Base-by-base conservation (phyloP, 2,329 filamentous ascomycete genomes). In the Penicillium sp. region DNA sequence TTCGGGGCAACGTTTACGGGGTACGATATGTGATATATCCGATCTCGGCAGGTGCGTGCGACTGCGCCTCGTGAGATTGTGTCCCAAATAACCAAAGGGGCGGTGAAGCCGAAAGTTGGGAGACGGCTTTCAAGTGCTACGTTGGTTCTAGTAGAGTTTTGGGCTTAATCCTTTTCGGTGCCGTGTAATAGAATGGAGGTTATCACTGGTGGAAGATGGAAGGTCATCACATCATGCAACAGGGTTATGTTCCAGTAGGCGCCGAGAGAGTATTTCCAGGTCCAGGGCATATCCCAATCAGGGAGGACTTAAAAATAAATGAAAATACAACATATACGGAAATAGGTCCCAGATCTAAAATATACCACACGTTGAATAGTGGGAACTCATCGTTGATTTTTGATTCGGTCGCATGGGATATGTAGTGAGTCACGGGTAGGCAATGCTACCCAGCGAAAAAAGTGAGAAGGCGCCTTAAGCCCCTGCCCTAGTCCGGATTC, bases 191-290 rank as follows among this genome's bases (percentile, higher is more conserved):
- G 16, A 38, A 31, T 13, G 9, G 15, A 36, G 38, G 47, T 50
- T 40, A 47, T 57, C 29, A 60, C 45, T 52, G 47, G 50, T 43
- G 39, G 53, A 43, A 23, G 21, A 25, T 41, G 45, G 39, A 57
- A 47, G 44, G 10, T 51, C 49, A 33, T 34, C 16, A 29, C 40
- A 38, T 56, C 53, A 55, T 53, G 29, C 29, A 47, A 44, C 44
- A 51, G 33, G 51, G 39, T n/a, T 34, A n/a, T 48, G 57, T 54
- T 57, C 49, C 54, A 59, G 49, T 52, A 57, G 27, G 50, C 57
- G 49, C 54, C 50, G 36, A 36, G 21, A 19, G 43, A 34, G 23
- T 21, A 50, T 53, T 45, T 38, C 34, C n/a, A 29, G 31, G 21
- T 39, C 34, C 25, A 36, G 19, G n/a, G 38, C 44, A 10, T 43